Evolutionary conservation across 2,329 filamentous ascomycete species (phyloP).

Genomic region (Eutypa lata): DNA sequence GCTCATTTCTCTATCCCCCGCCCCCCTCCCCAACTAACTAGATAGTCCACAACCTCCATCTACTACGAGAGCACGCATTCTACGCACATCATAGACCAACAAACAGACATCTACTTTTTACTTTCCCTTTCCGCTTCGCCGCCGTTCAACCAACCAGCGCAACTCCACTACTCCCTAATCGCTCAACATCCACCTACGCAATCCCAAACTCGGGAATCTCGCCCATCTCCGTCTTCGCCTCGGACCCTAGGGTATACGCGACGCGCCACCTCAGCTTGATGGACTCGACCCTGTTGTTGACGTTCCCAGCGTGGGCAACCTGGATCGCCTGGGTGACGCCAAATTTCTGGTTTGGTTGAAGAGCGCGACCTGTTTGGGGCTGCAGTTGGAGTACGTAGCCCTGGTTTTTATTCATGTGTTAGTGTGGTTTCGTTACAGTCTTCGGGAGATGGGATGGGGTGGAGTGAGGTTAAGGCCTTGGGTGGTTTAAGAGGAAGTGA

Average conservation of each 20-base stretch:
- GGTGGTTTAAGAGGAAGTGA: not conserved
- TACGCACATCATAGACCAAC: no score
- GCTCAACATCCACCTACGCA: no score
- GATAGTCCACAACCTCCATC: no score
- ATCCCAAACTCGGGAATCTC: slow-evolving; percentile 79
- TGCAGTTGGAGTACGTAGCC: slow-evolving; percentile 77
- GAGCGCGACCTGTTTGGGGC: slow-evolving; percentile 76
- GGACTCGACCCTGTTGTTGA: slow-evolving; percentile 64
- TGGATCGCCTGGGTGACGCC: slow-evolving; percentile 82
- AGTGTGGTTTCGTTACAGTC: slow-evolving; percentile 5
- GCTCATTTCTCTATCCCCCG: no score
- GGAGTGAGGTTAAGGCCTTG: not conserved
- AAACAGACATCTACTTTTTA: no score
- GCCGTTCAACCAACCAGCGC: no score
- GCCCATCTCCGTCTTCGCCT: slow-evolving; percentile 74
- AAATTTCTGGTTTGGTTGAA: slow-evolving; percentile 67
- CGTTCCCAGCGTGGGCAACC: slow-evolving; percentile 69
- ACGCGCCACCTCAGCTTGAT: slow-evolving; percentile 90
- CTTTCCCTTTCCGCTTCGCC: no score
- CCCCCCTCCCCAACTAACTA: no score
- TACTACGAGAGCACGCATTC: no score
- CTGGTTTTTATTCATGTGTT: slow-evolving; percentile 41
- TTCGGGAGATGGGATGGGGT: slow-evolving; percentile 1
- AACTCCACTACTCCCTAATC: no score
- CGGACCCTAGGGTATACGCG: slow-evolving; percentile 68